These are phyloP conservation scores for Boletellus sp. DNA, from an alignment of 768 basidiomycete genomes.

Conservation along the genomic window DNA sequence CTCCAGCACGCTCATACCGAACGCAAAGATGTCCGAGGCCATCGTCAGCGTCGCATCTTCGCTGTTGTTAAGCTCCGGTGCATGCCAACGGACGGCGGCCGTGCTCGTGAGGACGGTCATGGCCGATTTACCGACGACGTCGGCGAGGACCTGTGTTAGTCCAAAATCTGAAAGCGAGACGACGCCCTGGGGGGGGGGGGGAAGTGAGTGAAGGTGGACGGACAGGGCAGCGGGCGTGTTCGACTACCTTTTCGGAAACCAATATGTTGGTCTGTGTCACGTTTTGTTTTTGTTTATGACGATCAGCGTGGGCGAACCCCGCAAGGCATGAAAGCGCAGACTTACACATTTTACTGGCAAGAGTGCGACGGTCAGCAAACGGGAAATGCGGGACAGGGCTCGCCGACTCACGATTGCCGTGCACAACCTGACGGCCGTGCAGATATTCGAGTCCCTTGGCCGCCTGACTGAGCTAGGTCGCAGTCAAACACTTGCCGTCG, in stretches of 20 bases:
- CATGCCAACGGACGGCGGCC: constrained; percentile 54
- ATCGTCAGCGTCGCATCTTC: constrained; percentile 40
- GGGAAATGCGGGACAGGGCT: neutral
- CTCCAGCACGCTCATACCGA: constrained; percentile 58
- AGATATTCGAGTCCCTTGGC: constrained; percentile 56
- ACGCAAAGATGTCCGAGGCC: constrained; percentile 54
- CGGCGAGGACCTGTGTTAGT: constrained; percentile 57
- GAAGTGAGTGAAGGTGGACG: neutral
- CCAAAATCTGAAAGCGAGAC: constrained; percentile 63
- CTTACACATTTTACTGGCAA: constrained; percentile 57
- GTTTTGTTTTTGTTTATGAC: neutral
- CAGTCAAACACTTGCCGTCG: neutral
- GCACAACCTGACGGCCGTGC: constrained; percentile 48
- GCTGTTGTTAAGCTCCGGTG: constrained; percentile 55
- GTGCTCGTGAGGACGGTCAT: constrained; percentile 45
- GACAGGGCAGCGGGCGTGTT: neutral
- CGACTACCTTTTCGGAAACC: constrained; percentile 45
- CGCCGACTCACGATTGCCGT: constrained; percentile 54
- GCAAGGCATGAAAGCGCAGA: constrained; percentile 3
- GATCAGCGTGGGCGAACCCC: constrained; percentile 4
- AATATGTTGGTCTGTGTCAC: constrained; percentile 52
- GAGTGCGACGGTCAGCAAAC: constrained; percentile 2
- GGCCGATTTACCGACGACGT: constrained; percentile 48
- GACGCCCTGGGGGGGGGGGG: constrained; percentile 37
- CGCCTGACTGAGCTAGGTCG: constrained; percentile 46